Evolutionary conservation across 2,329 filamentous ascomycete species (phyloP), one percentile per base, ranked within the genome.

Genomic region (Arthrobotrys musiformis): DNA sequence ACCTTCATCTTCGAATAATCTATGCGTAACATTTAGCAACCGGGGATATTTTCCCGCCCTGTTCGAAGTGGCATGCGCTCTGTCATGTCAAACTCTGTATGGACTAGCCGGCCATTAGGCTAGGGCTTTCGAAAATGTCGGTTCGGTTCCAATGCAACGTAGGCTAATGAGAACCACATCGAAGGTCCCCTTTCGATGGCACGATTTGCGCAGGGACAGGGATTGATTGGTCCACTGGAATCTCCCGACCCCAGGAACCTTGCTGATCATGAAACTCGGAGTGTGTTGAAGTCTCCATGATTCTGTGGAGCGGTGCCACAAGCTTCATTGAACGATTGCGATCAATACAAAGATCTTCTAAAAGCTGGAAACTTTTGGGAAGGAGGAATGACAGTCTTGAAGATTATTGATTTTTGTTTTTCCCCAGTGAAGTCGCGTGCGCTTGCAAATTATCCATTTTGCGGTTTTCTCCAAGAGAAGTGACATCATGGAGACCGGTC

Each of bases 161-260:
- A 58, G 54, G 54, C 54, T 37, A 58, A 58, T 58, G 22, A 58
- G 33, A 22, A 30, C 50, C 28, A 22, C n/a, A n/a, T 56, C 7
- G 44, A 17, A 15, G 19, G 40, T 42, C 19, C 50, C 54, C 54
- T 58, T 58, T 40, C 54, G 9, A 58, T 40, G 30, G 54, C 26
- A 58, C 54, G 54, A 58, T 58, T 58, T 58, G 33, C 54, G 19
- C 54, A 58, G 54, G 54, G 54, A 58, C 54, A 58, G 54, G 54
- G 54, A 24, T 58, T 40, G 33, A 58, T 58, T 58, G 54, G 54
- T 9, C 50, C 30, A 58, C 19, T 37, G 54, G 33, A 58, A 37
- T 28, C 33, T 28, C 33, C 54, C 30, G 30, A 58, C 15, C 33
- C n/a, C 9, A 58, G 54, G 54, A 37, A 58, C 54, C 54, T 40